Conservation (phyloP, 352 stramenopile genomes). For the Pythium myriotylum region DNA sequence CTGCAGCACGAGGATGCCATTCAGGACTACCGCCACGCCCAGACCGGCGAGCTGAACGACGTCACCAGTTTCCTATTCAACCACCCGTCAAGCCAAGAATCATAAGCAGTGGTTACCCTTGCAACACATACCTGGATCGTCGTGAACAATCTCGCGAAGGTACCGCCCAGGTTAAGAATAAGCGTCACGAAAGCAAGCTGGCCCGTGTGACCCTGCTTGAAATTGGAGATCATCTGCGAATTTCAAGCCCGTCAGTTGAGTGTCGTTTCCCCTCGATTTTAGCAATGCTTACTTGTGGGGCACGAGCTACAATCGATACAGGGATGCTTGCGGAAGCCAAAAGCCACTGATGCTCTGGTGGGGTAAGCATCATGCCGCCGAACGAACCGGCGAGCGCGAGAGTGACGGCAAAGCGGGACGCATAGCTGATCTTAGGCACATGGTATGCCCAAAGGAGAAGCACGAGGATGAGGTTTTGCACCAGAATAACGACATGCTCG, state of each 20-base stretch:
- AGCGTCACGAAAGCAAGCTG: conserved; percentile 87
- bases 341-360: conserved; percentile 74
- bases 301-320: conserved; percentile 77
- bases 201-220: conserved; percentile 89
- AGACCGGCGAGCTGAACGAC: conserved; percentile 71
- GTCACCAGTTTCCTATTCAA: conserved; percentile 70
- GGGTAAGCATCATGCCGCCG: conserved; percentile 61
- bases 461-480: conserved; percentile 85
- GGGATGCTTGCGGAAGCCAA: conserved; percentile 75
- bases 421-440: conserved; percentile 52
- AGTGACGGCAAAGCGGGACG: conserved; percentile 50
- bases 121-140: conserved; percentile 60
- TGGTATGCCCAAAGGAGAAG: conserved; percentile 79
- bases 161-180: conserved; percentile 82
- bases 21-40: conserved; percentile 72
- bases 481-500: conserved; percentile 85
- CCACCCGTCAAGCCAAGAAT: not conserved
- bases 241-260: no score
- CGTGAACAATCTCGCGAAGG: conserved; percentile 84
- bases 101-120: no score
- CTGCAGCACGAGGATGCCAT: conserved; percentile 77
- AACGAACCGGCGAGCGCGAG: conserved; percentile 53
- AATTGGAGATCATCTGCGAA: conserved; percentile 79
- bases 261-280: no score
- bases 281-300: conserved; percentile 57